These are phyloP conservation scores for Penicillium sp. DNA, from an alignment of 2,329 filamentous ascomycete genomes.

Conservation along the genomic window DNA sequence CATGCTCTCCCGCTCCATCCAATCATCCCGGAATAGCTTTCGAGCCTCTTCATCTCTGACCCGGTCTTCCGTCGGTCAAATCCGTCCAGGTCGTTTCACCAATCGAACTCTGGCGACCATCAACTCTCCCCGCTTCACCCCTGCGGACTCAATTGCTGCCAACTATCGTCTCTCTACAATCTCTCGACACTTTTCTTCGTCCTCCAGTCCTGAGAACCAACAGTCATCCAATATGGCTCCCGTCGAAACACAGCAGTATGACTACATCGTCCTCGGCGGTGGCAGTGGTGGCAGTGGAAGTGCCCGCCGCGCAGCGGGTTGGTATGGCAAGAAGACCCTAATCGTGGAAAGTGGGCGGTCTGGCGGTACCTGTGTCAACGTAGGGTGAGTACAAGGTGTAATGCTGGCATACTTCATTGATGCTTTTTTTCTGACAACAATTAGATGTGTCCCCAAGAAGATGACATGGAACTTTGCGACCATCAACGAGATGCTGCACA, in stretches of 20 bases:
- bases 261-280: slow-evolving; percentile 58
- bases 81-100: slow-evolving; percentile 17
- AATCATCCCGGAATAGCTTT: slow-evolving; percentile 24
- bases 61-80: slow-evolving; percentile 4
- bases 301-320: slow-evolving; percentile 51
- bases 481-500: slow-evolving; percentile 49
- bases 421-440: background rate
- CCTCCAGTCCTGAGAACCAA: slow-evolving; percentile 20
- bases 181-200: slow-evolving; percentile 43
- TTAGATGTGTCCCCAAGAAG: slow-evolving; percentile 54
- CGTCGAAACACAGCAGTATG: slow-evolving; percentile 49
- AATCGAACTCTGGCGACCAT: slow-evolving; percentile 30
- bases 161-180: slow-evolving; percentile 41
- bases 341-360: slow-evolving; percentile 52
- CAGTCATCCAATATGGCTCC: slow-evolving; percentile 46
- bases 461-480: slow-evolving; percentile 55
- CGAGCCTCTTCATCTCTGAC: slow-evolving; percentile 21
- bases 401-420: background rate
- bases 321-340: slow-evolving; percentile 53
- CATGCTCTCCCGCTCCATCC: slow-evolving; percentile 28
- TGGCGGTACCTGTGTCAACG: slow-evolving; percentile 55
- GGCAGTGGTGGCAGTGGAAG: slow-evolving; percentile 54
- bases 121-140: slow-evolving; percentile 17
- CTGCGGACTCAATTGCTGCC: slow-evolving; percentile 16
- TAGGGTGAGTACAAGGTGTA: slow-evolving; percentile 44